Evolutionary conservation across 495 filamentous ascomycete species (phyloP).

Genomic region (Penicillium psychrofluorescens): DNA sequence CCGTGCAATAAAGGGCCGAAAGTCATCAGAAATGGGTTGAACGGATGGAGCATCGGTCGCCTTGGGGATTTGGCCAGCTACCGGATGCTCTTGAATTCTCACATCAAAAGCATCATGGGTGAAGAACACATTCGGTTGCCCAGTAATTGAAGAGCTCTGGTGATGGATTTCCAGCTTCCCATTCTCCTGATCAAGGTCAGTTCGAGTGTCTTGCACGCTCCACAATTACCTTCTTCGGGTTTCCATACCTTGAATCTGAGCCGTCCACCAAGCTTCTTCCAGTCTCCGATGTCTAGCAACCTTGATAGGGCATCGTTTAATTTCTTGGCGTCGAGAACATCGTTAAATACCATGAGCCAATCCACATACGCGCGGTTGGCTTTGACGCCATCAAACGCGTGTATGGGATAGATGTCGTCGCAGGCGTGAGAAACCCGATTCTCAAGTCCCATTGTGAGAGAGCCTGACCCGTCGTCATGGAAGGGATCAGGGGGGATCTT

Average conservation of each 20-base stretch:
- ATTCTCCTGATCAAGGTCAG: constrained; percentile 14
- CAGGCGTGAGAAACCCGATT: background rate
- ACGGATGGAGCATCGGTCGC: constrained; percentile 5
- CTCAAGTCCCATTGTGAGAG: background rate
- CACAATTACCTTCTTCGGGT: background rate
- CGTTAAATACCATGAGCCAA: constrained; percentile 34
- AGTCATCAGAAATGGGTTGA: constrained; percentile 1
- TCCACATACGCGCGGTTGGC: constrained; percentile 6
- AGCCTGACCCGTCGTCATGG: too few relatives aligned
- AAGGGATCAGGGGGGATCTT: too few relatives aligned
- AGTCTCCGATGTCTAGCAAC: constrained; percentile 31
- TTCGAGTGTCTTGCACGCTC: background rate
- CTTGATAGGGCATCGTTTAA: constrained; percentile 29
- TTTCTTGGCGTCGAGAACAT: constrained; percentile 39
- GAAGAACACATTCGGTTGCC: constrained; percentile 24
- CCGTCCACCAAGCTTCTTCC: constrained; percentile 40
- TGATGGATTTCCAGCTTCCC: constrained; percentile 31
- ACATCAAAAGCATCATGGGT: constrained; percentile 21
- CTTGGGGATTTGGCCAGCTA: constrained; percentile 20
- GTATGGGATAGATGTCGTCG: constrained; percentile 12
- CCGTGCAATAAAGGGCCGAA: constrained; percentile 7
- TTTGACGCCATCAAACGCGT: constrained; percentile 9
- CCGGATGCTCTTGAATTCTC: constrained; percentile 22
- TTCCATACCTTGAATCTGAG: constrained; percentile 27
- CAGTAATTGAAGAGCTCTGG: constrained; percentile 16